Percentiles rank a stretch among this genome's conserved stretches.
Evolutionary conservation across 1,284 basidiomycete species (phyloP).

Genomic region (Sanghuangporus sanghuang): DNA sequence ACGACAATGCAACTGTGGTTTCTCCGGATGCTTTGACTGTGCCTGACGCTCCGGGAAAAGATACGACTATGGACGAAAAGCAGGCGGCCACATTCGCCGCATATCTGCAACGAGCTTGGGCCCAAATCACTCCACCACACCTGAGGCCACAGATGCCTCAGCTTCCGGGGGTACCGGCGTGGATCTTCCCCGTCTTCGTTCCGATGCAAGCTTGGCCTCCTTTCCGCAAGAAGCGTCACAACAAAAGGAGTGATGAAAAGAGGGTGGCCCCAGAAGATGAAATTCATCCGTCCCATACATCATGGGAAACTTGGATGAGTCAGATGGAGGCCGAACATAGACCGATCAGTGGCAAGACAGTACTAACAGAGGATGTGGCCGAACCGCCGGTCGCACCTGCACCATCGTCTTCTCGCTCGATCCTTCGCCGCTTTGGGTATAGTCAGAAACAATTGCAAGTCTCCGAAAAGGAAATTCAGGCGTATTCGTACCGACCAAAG

Average conservation of each 20-base stretch:
- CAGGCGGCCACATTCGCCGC: slow-evolving; percentile 65
- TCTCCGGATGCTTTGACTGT: slow-evolving; percentile 14
- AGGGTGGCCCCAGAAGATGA: slow-evolving; percentile 33
- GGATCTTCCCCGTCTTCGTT: slow-evolving; percentile 75
- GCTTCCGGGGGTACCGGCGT: slow-evolving; percentile 37
- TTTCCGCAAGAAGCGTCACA: slow-evolving; percentile 48
- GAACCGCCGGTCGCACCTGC: slow-evolving; percentile 16
- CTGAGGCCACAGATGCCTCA: slow-evolving; percentile 51
- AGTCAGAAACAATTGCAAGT: slow-evolving; percentile 35
- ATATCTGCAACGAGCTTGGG: slow-evolving; percentile 68
- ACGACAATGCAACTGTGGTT: slow-evolving; percentile 17
- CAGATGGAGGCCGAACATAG: slow-evolving; percentile 41
- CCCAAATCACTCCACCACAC: slow-evolving; percentile 59
- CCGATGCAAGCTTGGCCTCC: slow-evolving; percentile 65
- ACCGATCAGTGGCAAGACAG: slow-evolving; percentile 12
- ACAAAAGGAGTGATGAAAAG: slow-evolving; percentile 27
- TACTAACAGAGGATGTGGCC: slow-evolving; percentile 17
- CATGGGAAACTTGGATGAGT: slow-evolving; percentile 72
- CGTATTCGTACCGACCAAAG: slow-evolving; percentile 58
- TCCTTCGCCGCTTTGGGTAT: slow-evolving; percentile 42
- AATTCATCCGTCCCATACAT: slow-evolving; percentile 35
- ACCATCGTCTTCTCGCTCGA: slow-evolving; percentile 22
- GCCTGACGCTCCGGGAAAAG: slow-evolving; percentile 7
- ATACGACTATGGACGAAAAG: slow-evolving; percentile 41
- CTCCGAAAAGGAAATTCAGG: slow-evolving; percentile 60